Evolutionary conservation across 2,329 filamentous ascomycete genomes (phyloP), one percentile per base, ranked within the genome.

Genomic region (Cadophora sp.): DNA sequence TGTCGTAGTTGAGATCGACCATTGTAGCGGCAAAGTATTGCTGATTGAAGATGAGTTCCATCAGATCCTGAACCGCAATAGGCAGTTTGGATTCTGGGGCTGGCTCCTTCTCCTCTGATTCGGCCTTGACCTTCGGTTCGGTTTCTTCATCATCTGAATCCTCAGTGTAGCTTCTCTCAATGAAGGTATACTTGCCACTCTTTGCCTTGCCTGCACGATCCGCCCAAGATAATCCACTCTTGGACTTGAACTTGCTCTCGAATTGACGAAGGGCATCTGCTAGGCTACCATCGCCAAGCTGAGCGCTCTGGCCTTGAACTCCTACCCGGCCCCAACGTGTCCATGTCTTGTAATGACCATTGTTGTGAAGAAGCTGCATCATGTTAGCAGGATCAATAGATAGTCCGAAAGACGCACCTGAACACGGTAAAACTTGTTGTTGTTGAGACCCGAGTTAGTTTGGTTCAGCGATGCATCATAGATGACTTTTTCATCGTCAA

Each of bases 1-100:
- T 83, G 72, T 93, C 89, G 72, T 93, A 93, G 71, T 91, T 91
- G 71, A 93, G 81, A 1, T 85, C 82, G 1, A 79, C 77, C 88
- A 93, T 91, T 43, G 87, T 86, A 22, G 84, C 84, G 24, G 86
- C 82, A 78, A 96, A 93, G 76, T 90, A 89, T 24, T 89, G 77
- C 66, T 87, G 84, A 77, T 96, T 94, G 83, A 97, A 97, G 68
- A 97, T 96, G 70, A 97, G 86, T 67, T 89, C 81, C 84, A 96
- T 89, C 22, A 97, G 81, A 9, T 87, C 80, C 75, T 93, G 89
- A 3, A 93, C 82, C 0, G 88, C 82, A 14, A 80, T 77, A 0
- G 83, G 79, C 1, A 95, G 83, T 3, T 83, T 87, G 76, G 87
- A 91, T 67, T 87, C 80, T 0, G 82, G 79, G 0, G 78, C 73